Percentiles rank a stretch among this genome's conserved stretches.
phyloP scores from a whole-genome alignment of 371 early-diverging fungal species.

The Mortierella sp. region DNA sequence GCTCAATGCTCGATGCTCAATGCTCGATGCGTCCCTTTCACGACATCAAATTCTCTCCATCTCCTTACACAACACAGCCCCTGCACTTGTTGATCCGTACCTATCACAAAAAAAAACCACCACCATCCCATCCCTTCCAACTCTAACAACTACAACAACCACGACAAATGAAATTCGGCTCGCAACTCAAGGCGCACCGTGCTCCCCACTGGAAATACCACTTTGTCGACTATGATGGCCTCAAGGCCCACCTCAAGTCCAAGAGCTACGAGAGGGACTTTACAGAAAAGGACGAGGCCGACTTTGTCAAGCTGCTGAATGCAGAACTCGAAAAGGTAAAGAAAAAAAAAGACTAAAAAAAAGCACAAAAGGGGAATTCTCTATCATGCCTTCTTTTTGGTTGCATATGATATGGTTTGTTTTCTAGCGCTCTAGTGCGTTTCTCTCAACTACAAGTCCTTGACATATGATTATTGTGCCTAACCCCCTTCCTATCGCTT shows the following conservation, averaged over 20 bases:
- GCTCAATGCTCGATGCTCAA: neutral
- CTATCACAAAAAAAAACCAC: neutral
- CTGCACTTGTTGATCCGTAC: neutral
- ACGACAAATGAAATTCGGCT: conserved; percentile 83
- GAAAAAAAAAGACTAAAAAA: no score
- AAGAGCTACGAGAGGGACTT: conserved; percentile 55
- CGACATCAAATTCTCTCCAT: no score
- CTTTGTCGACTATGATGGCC: conserved; percentile 88
- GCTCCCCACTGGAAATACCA: conserved; percentile 83
- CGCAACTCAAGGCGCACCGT: conserved; percentile 72
- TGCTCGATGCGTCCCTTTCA: neutral
- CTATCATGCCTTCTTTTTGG: neutral
- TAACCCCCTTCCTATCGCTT: neutral
- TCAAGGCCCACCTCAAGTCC: conserved; percentile 78
- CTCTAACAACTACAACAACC: neutral
- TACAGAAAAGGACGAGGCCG: conserved; percentile 77
- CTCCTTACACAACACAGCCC: neutral
- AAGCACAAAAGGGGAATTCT: neutral
- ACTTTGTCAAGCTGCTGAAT: conserved; percentile 79
- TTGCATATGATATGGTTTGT: neutral
- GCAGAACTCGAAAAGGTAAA: conserved; percentile 88
- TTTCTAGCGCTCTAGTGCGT: neutral
- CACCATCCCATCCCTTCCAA: neutral
- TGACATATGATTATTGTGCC: neutral
- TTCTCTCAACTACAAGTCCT: neutral